Conservation (phyloP, 306 rosid genomes). For the Fragaria iinumae region DNA sequence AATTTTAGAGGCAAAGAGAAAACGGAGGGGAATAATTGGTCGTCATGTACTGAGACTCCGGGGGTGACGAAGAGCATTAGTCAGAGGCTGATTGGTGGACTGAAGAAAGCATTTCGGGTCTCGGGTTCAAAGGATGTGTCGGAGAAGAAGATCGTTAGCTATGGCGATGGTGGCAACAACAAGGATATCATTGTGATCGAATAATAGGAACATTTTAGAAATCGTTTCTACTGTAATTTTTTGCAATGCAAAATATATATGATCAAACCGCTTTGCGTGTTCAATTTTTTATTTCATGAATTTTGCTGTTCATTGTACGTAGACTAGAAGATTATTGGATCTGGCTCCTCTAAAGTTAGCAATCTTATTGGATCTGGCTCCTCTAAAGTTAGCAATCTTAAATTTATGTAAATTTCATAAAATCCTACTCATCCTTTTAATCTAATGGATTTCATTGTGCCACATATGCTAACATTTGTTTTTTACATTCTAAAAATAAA, state of each 20-base stretch:
- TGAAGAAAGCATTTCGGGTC: slow-evolving; percentile 53
- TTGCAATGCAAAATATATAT: neutral
- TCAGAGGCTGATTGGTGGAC: slow-evolving; percentile 43
- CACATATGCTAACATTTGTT: no score
- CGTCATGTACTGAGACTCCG: slow-evolving; percentile 17
- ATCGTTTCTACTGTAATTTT: neutral
- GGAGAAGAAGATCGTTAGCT: neutral
- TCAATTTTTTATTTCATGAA: neutral
- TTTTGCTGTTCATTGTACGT: neutral
- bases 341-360: no score
- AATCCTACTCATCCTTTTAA: no score
- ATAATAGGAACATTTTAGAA: neutral
- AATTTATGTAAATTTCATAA: no score
- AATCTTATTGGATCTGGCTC: no score
- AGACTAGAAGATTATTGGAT: neutral
- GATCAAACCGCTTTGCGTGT: neutral
- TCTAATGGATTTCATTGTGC: no score
- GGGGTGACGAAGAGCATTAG: slow-evolving; percentile 34
- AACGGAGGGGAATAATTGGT: neutral
- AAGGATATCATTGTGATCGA: slow-evolving; percentile 7
- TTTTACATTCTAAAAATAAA: no score
- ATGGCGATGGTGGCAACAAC: neutral
- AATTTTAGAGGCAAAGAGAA: neutral
- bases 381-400: no score
- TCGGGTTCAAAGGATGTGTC: neutral